Evolutionary conservation across 306 rosid species (phyloP), one percentile per base, ranked within the genome.

Genomic region (Oxytropis ochrocephala): DNA sequence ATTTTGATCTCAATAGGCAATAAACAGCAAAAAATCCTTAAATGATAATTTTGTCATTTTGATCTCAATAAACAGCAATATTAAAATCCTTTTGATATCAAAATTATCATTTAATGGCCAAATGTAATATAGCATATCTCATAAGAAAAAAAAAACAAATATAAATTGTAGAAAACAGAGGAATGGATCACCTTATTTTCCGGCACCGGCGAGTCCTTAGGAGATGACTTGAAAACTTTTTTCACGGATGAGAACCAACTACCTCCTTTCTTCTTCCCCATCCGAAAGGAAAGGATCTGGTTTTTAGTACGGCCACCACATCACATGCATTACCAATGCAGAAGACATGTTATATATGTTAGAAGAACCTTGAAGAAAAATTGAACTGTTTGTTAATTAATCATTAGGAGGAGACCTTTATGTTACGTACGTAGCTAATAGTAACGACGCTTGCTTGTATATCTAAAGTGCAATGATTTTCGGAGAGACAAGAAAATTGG

Each of bases 191-290:
- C 97, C 95, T 88, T 88, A 64, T 79, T 86, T n/a, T 78, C 86
- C 39, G 83, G 76, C 50, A 39, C 69, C 56, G 86, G 79, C 69
- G 79, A 71, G 41, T 83, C 87, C 84, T 88, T 91, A 1, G 90
- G 75, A 80, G 97, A 82, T 43, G 83, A 75, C 75, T 84, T 88
- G 79, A 94, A 91, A 27, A 82, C 99, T 77, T 80, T 94, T 90
- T 87, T 94, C 73, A 94, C 96, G 0, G 97, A 78, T 1, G 97
- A 88, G 79, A 94, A 91, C 99, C 99, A 94, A 47, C 89, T 47
- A 38, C 73, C 76, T 77, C 92, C 82, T 83, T 94, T 94, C 91
- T 94, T 94, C 91, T 91, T 94, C 61, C 97, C 97, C 99, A 94
- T 94, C 69, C 71, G 51, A 41, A 66, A 52, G 30, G 48, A 79